Conservation (phyloP, 352 stramenopile species). For the Thraustotheca clavata region DNA sequence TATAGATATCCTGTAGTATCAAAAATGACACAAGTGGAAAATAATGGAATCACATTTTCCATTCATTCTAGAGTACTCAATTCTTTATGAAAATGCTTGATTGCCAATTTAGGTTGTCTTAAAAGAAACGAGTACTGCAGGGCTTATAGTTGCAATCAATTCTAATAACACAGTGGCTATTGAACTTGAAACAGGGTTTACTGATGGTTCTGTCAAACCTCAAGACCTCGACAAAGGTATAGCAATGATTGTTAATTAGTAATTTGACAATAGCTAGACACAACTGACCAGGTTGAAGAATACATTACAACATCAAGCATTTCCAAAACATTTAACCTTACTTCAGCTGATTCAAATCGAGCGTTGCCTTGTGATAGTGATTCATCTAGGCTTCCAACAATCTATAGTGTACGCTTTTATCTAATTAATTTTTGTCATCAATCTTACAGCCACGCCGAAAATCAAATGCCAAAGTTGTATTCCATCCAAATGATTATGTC, state of each 20-base stretch:
- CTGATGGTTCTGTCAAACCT: background rate
- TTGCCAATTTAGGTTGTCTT: background rate
- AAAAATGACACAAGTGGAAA: background rate
- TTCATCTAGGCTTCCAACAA: background rate
- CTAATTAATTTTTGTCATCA: too few relatives aligned
- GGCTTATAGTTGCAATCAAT: conserved; percentile 10
- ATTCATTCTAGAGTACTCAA: background rate
- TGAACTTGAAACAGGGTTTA: conserved; percentile 2
- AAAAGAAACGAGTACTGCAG: background rate
- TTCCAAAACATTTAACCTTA: background rate
- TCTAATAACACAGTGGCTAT: background rate
- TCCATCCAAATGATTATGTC: background rate
- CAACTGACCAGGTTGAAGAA: background rate
- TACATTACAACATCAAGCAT: background rate
- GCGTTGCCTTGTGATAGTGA: background rate
- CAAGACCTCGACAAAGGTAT: background rate
- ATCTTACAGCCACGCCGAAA: too few relatives aligned
- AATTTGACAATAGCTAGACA: background rate
- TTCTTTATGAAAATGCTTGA: conserved; percentile 23
- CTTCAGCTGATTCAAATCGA: background rate
- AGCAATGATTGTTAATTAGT: background rate
- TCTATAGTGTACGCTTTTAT: background rate
- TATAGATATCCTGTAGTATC: background rate
- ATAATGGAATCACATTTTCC: background rate
- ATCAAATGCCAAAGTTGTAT: background rate